Evolutionary conservation across 2,329 filamentous ascomycete genomes (phyloP), one percentile per base, ranked within the genome.

Genomic region (Cladosporium sp.): DNA sequence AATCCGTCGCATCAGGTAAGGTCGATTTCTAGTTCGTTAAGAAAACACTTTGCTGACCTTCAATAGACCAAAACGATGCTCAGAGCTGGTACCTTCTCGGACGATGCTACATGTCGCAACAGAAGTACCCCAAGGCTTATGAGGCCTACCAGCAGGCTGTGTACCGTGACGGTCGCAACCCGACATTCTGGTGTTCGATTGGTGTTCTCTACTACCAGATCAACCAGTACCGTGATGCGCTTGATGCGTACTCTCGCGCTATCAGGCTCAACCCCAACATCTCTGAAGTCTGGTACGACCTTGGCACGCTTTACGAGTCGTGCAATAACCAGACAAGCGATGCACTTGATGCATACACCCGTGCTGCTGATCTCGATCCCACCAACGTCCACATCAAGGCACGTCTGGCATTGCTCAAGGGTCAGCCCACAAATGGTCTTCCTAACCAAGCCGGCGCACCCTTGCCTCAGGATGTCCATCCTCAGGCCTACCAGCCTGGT

Each of bases 111-210:
- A 97, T 99, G 94, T 95, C 93, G 64, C 93, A 97, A 76, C 91
- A 96, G 73, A 97, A 97, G 74, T 97, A 97, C 68, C 93, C 93
- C 68, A 97, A 97, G 74, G 94, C 94, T 0, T 97, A 97, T 68
- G 94, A 99, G 71, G 93, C 94, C 5, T 97, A 97, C 74, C 94
- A 99, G 72, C 94, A 99, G 78, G 94, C 94, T 2, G 94, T 99
- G 37, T 99, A 99, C 71, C 91, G 94, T 58, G 94, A 99, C 72
- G 94, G 94, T 34, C 88, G 94, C 65, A 97, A 97, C 72, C 94
- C 94, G 17, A 97, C 94, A 1, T 99, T 97, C 79, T 99, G 94
- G 94, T 97, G 94, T 78, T 97, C 93, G 9, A 99, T 99, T 71
- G 94, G 94, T 72, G 94, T 99, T 15, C 82, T 99, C 59, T 99